These are phyloP conservation scores for Dioscorea zingiberensis DNA, from an alignment of 106 monocot species.

Conservation along the genomic window DNA sequence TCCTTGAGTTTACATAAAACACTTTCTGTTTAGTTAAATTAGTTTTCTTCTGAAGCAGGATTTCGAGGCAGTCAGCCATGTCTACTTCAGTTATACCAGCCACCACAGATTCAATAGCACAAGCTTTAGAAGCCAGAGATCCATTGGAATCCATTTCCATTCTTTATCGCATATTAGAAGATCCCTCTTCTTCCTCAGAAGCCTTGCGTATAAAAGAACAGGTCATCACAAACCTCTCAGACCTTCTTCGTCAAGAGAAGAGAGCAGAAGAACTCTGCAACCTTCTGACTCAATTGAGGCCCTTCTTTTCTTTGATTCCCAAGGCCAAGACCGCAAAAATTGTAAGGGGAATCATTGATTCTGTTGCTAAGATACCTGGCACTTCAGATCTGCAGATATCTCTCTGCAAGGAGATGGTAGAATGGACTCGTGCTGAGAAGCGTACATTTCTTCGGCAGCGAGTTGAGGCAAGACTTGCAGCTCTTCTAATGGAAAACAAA, in stretches of 20 bases:
- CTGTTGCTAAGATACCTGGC: conserved; percentile 73
- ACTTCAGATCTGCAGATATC: conserved; percentile 76
- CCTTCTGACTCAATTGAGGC: conserved; percentile 71
- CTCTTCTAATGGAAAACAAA: conserved; percentile 74
- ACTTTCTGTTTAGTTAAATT: too few species aligned
- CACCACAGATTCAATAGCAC: conserved; percentile 67
- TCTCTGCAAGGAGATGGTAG: conserved; percentile 87
- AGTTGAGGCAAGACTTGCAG: conserved; percentile 83
- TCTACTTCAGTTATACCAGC: conserved; percentile 67
- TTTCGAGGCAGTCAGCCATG: conserved; percentile 22
- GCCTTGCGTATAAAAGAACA: conserved; percentile 82
- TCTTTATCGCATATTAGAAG: conserved; percentile 56
- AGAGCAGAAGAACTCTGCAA: conserved; percentile 61
- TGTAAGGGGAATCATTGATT: conserved; percentile 72
- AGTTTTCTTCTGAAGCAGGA: too few species aligned
- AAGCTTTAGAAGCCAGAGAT: conserved; percentile 64
- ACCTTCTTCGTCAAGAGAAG: conserved; percentile 71
- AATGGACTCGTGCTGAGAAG: conserved; percentile 85
- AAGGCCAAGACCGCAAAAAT: conserved; percentile 93
- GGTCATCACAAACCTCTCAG: conserved; percentile 64
- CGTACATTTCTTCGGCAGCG: conserved; percentile 88
- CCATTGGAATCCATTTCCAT: conserved; percentile 62
- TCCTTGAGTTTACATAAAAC: too few species aligned
- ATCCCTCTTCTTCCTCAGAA: conserved; percentile 71
- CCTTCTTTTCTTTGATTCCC: conserved; percentile 70